Percentiles rank a stretch among this genome's conserved stretches.
These are phyloP conservation scores for Globisporangium splendens DNA, from an alignment of 352 stramenopile species.

Conservation along the genomic window DNA sequence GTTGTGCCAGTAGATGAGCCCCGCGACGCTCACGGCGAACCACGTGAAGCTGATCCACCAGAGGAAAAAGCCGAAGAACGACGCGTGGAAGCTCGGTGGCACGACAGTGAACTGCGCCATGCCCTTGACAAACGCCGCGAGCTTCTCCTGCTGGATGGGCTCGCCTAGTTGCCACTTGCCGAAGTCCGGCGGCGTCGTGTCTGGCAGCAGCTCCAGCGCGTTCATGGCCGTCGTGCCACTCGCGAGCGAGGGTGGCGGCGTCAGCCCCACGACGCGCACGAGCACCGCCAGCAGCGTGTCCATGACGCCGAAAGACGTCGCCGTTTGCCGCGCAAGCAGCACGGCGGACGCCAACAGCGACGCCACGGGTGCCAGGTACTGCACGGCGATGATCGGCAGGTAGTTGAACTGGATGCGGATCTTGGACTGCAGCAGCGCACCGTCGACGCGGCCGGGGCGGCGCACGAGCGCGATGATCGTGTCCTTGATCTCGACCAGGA, in stretches of 20 bases:
- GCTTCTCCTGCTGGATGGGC: conserved; percentile 37
- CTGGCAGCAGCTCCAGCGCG: conserved; percentile 26
- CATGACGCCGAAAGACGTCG: conserved; percentile 41
- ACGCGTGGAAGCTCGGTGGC: conserved; percentile 51
- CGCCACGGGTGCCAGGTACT: conserved; percentile 66
- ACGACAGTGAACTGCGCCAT: conserved; percentile 64
- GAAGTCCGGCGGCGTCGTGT: conserved; percentile 35
- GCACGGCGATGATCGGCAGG: conserved; percentile 68
- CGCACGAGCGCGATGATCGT: conserved; percentile 56
- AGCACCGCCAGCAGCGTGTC: conserved; percentile 23
- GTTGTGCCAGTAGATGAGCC: conserved; percentile 71
- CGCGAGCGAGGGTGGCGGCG: conserved; percentile 13
- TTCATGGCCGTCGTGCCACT: conserved; percentile 4
- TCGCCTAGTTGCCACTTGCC: conserved; percentile 55
- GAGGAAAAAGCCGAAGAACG: conserved; percentile 64
- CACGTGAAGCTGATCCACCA: conserved; percentile 48
- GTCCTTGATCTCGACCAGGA: conserved; percentile 72
- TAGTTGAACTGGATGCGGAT: conserved; percentile 83
- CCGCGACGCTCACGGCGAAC: conserved; percentile 45
- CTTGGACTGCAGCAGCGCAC: conserved; percentile 57
- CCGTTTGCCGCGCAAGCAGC: conserved; percentile 54
- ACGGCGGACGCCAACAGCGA: conserved; percentile 38
- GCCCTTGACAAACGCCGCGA: conserved; percentile 55
- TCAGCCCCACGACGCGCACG: conserved; percentile 18
- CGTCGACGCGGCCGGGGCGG: conserved; percentile 49